Percentiles rank a stretch among this genome's conserved stretches.
Evolutionary conservation across 2,329 filamentous ascomycete genomes (phyloP).

Genomic region (Penicillium sp.): DNA sequence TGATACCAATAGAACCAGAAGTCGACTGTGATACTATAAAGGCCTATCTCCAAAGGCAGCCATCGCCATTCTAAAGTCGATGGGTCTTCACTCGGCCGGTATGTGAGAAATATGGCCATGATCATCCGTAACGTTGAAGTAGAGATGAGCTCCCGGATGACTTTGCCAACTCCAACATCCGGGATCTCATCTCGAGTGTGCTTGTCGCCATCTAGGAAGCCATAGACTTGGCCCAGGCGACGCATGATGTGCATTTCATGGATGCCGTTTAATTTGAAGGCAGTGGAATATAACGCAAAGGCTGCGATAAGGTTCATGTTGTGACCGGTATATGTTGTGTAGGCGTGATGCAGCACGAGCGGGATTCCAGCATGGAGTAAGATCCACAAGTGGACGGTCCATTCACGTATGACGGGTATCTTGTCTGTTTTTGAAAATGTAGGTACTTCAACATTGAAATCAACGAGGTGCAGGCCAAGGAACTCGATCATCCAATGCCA

Average conservation of each 20-base stretch:
- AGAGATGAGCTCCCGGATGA: slow-evolving; percentile 32
- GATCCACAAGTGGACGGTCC: slow-evolving; percentile 40
- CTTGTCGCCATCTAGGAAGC: slow-evolving; percentile 47
- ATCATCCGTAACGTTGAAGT: slow-evolving; percentile 32
- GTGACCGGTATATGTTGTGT: slow-evolving; percentile 25
- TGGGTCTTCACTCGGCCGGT: slow-evolving; percentile 20
- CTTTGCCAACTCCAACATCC: slow-evolving; percentile 37
- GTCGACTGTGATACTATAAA: slow-evolving; percentile 14
- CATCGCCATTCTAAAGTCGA: slow-evolving; percentile 25
- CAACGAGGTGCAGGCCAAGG: slow-evolving; percentile 20
- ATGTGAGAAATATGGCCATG: slow-evolving; percentile 32
- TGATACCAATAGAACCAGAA: slow-evolving; percentile 34
- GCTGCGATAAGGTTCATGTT: slow-evolving; percentile 30
- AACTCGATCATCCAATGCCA: slow-evolving; percentile 15
- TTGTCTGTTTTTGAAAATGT: slow-evolving; percentile 43
- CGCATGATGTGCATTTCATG: slow-evolving; percentile 41
- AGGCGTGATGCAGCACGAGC: slow-evolving; percentile 39
- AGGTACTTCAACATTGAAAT: slow-evolving; percentile 32
- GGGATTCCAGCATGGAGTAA: slow-evolving; percentile 40
- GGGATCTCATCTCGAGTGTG: slow-evolving; percentile 45
- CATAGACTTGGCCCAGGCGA: slow-evolving; percentile 36
- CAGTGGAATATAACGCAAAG: slow-evolving; percentile 38
- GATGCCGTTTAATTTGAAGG: slow-evolving; percentile 41
- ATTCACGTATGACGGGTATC: slow-evolving; percentile 38
- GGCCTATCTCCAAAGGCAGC: slow-evolving; percentile 12